Evolutionary conservation across 352 stramenopile species (phyloP).

Genomic region (Pythium rhizo-oryzae): DNA sequence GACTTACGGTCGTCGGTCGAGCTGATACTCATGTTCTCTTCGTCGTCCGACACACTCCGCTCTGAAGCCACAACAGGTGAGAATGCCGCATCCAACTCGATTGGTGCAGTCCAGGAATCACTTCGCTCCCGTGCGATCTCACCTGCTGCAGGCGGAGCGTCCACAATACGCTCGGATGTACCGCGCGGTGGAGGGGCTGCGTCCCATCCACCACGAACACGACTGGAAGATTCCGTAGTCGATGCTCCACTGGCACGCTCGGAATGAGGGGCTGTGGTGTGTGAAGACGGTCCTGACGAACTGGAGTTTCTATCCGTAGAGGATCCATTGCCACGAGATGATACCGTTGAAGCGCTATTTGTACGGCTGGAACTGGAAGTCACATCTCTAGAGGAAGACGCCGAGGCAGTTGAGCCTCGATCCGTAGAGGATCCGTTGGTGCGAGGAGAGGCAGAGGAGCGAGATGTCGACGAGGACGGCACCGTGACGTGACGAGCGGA

Average conservation of each 20-base stretch:
- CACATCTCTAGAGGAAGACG: background rate
- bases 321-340: background rate
- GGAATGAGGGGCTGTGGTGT: background rate
- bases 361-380: background rate
- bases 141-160: constrained; percentile 12
- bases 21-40: constrained; percentile 38
- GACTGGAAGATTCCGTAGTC: no score
- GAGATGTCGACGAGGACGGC: background rate
- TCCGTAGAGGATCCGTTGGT: background rate
- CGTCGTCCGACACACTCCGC: constrained; percentile 25
- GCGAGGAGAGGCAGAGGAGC: background rate
- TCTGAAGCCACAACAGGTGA: constrained; percentile 32
- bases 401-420: background rate
- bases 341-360: background rate
- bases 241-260: background rate
- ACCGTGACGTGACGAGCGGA: background rate
- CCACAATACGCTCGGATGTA: constrained; percentile 3
- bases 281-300: no score
- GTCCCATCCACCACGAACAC: background rate
- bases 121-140: constrained; percentile 3
- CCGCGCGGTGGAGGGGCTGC: no score
- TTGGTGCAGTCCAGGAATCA: constrained; percentile 14
- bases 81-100: constrained; percentile 20
- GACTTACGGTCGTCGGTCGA: constrained; percentile 18
- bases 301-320: background rate